Evolutionary conservation across 140 eudicot species (phyloP).

Genomic region (Cichorium intybus): DNA sequence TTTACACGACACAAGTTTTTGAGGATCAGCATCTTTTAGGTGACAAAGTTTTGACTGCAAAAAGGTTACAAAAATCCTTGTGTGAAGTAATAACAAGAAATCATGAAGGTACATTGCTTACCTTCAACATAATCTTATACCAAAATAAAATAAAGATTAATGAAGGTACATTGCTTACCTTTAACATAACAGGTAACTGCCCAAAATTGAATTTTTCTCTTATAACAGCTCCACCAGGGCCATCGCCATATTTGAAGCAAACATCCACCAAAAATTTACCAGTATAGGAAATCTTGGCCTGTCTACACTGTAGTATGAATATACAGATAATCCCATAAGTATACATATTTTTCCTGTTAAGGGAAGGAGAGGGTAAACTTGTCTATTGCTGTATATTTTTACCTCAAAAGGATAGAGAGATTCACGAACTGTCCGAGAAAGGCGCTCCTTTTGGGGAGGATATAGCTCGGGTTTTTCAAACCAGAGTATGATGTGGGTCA

Average conservation of each 20-base stretch:
- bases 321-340: constrained; percentile 13
- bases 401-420: constrained; percentile 76
- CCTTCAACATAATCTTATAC: constrained; percentile 66
- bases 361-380: background rate
- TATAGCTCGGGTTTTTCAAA: constrained; percentile 54
- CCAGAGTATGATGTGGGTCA: constrained; percentile 71
- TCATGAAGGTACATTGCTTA: constrained; percentile 16
- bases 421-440: constrained; percentile 13
- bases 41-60: constrained; percentile 83
- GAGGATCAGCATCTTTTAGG: constrained; percentile 53
- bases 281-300: constrained; percentile 71
- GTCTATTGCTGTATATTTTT: background rate
- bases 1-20: constrained; percentile 48
- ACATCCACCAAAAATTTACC: constrained; percentile 68
- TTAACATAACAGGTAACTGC: constrained; percentile 84
- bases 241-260: constrained; percentile 59
- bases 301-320: constrained; percentile 74
- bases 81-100: background rate
- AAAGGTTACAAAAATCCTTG: constrained; percentile 7
- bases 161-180: constrained; percentile 39
- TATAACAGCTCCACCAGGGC: constrained; percentile 36
- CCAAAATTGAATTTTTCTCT: constrained; percentile 67
- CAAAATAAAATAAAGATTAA: background rate
- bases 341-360: background rate
- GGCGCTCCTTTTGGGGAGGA: constrained; percentile 67